Base-by-base conservation (phyloP, 2,329 filamentous ascomycete species). In the Trichoderma koningiopsis region DNA sequence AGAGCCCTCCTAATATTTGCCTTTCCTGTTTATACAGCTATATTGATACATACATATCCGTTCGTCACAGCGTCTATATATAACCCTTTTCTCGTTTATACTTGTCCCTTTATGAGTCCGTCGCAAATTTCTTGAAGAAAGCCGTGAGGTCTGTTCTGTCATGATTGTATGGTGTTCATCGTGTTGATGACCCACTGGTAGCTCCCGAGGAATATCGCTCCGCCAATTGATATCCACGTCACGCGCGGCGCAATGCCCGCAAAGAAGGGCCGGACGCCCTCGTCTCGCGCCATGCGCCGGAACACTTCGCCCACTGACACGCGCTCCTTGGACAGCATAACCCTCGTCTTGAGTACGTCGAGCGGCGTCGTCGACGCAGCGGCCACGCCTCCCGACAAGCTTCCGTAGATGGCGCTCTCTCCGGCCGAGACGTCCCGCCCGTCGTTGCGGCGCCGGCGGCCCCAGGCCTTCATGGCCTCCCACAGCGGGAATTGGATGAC, bases 401-500 rank as follows among this genome's bases (percentile, higher is more conserved):
- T 94, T 0, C 96, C 96, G 79, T 96, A 95, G 53, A 96, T 75
- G 0, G 91, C 96, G 73, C 92, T 96, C 81, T 97, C 94, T 2
- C 86, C 81, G 0, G 92, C 94, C 19, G 89, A 86, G 1, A 96
- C 83, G 76, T 85, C 81, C 72, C 70, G 73, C 2, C 76, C 73
- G 3, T 62, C 71, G 3, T 71, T 71, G 40, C 76, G 76, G 59
- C 83, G 79, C 52, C 81, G 75, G 55, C 85, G 80, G 6, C 89
- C 85, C 86, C 88, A 92, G 53, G 85, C 84, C 85, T 97, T 98
- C 86, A 98, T 87, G 5, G 87, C 89, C 81, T 99, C 96, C 96
- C 96, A 99, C 72, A 99, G 86, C 57, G 96, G 96, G 79, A 99
- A 99, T 81, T 99, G 96, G 72, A 99, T 92, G 11, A 97, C 90